Base-by-base conservation (phyloP, 768 basidiomycete species). In the Grammothele lineata region DNA sequence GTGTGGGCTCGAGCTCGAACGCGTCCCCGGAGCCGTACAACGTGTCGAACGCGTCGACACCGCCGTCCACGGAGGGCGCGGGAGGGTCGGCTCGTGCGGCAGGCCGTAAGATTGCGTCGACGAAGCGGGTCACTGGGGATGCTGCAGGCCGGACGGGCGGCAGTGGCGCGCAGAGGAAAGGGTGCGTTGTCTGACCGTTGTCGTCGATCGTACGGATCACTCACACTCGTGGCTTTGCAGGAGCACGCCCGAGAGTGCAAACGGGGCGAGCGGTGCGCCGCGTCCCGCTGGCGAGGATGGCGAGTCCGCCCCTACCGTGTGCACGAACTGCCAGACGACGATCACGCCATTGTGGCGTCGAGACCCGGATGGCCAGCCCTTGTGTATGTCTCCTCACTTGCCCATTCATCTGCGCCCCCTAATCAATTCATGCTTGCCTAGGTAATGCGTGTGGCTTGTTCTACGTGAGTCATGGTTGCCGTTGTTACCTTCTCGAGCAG, bases 271-370 rank as follows among this genome's bases (percentile, higher is more conserved):
- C 54, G 70, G 70, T 11, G 45, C 44, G 33, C 46, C 51, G 14
- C 46, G 51, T 9, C 43, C 46, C 21, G 70, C 63, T 35, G 72
- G 72, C 39, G 89, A 85, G 51, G 85, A 87, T 45, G 79, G 75
- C 42, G 87, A 89, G 37, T 74, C 77, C 47, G 62, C 80, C 6
- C 90, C 85, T 8, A 96, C 92, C 2, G 71, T 88, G 23, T 97
- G 94, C 65, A 92, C 89, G 5, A 97, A 97, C 62, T 97, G 94
- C 66, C 85, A 89, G 58, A 97, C 94, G 45, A 94, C 90, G 11
- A 96, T 92, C 62, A 97, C 94, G 32, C 92, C 92, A 8, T 69
- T 95, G 37, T 95, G 92, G 92, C 77, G 92, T 64, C 72, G 92
- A 52, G 91, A 95, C 69, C 89, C 92, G 0, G 92, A 94, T 58